Base-by-base conservation (phyloP, 805 yeast species). In the Suhomyces prunicola region DNA sequence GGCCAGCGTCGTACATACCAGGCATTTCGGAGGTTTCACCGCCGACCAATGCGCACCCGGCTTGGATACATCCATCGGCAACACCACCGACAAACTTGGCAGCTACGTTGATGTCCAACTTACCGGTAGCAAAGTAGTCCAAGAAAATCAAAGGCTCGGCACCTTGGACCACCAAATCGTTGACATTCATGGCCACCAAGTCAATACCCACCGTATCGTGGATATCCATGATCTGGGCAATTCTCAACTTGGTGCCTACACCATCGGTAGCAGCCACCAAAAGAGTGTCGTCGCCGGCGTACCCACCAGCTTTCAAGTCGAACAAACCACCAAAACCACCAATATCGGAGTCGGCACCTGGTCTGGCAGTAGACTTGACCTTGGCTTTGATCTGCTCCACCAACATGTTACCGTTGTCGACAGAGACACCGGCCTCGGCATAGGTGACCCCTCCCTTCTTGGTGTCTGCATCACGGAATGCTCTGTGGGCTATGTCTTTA, bases 21-120 rank as follows among this genome's bases (percentile, higher is more conserved):
- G 99, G 99, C 99, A 94, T 94, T 78, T 94, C 99, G 51, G 96
- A 88, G 39, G 99, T 94, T 74, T 94, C 99, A 60, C 99, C 99
- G 52, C 99, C 99, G 50, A 94, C 97, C 54, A 94, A 79, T 5
- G 99, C 99, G 80, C 99, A 93, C 9, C 97, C 97, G 33, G 98
- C 88, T 59, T 84, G 83, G 59, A 86, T 85, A 78, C 99, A 94
- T 53, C 99, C 99, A 58, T 88, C 88, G 47, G 97, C 97, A 58
- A 94, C 99, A 72, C 99, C 98, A 56, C 82, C 77, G 39, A 94
- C 98, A 62, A 94, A 94, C 60, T 84, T 86, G 24, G 94, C 86
- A 6, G 98, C 97, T 44, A 90, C 80, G 53, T 80, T 73, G 57
- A 92, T 83, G 62, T 92, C 97, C 55, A 94, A 81, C 66, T 90